Evolutionary conservation across 768 basidiomycete genomes (phyloP).

Genomic region (Vararia minispora): DNA sequence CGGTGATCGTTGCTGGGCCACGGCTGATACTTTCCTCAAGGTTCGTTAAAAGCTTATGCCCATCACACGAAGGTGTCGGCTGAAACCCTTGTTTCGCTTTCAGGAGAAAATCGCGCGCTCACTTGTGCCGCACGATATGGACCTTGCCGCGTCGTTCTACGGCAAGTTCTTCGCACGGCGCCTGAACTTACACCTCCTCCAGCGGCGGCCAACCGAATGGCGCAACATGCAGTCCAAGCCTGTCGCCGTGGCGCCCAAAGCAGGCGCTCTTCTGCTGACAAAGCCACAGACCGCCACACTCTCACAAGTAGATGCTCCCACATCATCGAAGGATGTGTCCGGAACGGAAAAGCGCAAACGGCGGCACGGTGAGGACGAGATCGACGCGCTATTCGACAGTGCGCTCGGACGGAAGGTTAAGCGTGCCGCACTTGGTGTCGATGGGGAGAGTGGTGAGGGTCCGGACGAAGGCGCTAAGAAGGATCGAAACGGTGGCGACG

Average conservation of each 20-base stretch:
- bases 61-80: neutral
- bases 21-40: slow-evolving; percentile 87
- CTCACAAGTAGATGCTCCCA: neutral
- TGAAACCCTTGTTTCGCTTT: neutral
- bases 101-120: slow-evolving; percentile 91
- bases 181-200: slow-evolving; percentile 67
- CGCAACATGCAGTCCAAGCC: slow-evolving; percentile 46
- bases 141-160: slow-evolving; percentile 66
- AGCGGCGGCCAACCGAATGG: slow-evolving; percentile 81
- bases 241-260: slow-evolving; percentile 18
- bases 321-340: neutral
- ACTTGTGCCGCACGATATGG: slow-evolving; percentile 57
- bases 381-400: slow-evolving; percentile 59
- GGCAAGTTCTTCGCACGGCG: slow-evolving; percentile 82
- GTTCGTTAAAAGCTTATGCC: slow-evolving; percentile 27
- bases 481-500: neutral
- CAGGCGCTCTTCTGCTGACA: neutral
- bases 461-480: neutral
- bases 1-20: slow-evolving; percentile 83
- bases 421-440: slow-evolving; percentile 33
- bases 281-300: neutral
- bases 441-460: neutral
- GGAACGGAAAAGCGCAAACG: slow-evolving; percentile 23
- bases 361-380: slow-evolving; percentile 55
- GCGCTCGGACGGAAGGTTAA: slow-evolving; percentile 48